Conservation (phyloP, 2,329 filamentous ascomycete species). For the Colletotrichum agaves region DNA sequence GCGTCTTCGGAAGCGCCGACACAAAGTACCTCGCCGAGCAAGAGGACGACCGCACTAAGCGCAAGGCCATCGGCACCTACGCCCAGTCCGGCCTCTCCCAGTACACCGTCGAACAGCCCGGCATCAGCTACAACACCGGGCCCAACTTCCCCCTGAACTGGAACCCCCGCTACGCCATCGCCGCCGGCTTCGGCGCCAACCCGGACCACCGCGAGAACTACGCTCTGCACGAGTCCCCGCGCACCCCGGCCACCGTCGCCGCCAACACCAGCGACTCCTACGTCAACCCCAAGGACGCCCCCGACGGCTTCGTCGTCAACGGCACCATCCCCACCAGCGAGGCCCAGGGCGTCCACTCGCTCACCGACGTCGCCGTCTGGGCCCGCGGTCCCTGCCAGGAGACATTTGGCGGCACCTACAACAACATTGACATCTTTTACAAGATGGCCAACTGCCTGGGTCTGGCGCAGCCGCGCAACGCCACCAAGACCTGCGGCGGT, state of each 20-base stretch:
- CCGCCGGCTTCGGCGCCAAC: constrained; percentile 75
- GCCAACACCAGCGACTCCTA: constrained; percentile 68
- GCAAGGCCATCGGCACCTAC: constrained; percentile 79
- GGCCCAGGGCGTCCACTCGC: constrained; percentile 77
- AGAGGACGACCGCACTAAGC: constrained; percentile 75
- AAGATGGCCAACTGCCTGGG: constrained; percentile 77
- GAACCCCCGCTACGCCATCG: constrained; percentile 86
- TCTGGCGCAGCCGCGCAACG: constrained; percentile 48
- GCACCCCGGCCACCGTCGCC: constrained; percentile 63
- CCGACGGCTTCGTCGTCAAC: constrained; percentile 77
- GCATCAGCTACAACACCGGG: constrained; percentile 77
- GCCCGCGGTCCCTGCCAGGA: constrained; percentile 83
- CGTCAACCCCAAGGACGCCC: constrained; percentile 74
- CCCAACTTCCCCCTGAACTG: constrained; percentile 84
- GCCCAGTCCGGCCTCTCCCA: constrained; percentile 78
- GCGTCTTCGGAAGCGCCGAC: constrained; percentile 82
- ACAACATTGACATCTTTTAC: constrained; percentile 79
- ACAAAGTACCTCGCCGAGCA: constrained; percentile 79
- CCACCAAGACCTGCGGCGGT: constrained; percentile 2
- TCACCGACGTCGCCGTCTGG: constrained; percentile 83
- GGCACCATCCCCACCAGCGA: constrained; percentile 75
- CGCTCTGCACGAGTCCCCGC: constrained; percentile 73
- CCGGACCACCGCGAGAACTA: constrained; percentile 84
- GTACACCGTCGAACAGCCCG: constrained; percentile 70
- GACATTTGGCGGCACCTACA: constrained; percentile 77